phyloP scores from a whole-genome alignment of 805 yeast species.

The Metschnikowia dekortorum region DNA sequence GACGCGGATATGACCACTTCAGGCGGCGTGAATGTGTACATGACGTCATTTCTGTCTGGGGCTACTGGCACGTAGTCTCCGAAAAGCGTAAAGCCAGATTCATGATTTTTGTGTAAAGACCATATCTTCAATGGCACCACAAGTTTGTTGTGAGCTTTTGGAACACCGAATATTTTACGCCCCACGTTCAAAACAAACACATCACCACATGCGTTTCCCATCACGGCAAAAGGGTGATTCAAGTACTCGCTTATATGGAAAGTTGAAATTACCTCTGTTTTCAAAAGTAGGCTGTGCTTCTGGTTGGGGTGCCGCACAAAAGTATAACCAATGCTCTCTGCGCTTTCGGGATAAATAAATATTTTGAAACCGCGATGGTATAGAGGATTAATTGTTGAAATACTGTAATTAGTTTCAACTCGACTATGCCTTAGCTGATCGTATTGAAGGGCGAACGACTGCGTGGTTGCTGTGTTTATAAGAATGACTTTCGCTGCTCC shows the following conservation, averaged over 20 bases:
- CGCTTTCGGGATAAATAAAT: slow-evolving; percentile 23
- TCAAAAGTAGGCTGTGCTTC: slow-evolving; percentile 26
- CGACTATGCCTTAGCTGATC: slow-evolving; percentile 28
- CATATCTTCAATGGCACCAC: slow-evolving; percentile 39
- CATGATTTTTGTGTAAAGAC: slow-evolving; percentile 19
- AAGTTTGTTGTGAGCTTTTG: slow-evolving; percentile 33
- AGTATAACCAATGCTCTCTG: slow-evolving; percentile 27
- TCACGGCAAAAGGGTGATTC: slow-evolving; percentile 35
- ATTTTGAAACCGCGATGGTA: slow-evolving; percentile 26
- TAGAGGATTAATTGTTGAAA: slow-evolving; percentile 24
- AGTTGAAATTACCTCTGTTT: slow-evolving; percentile 28
- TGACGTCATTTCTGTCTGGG: slow-evolving; percentile 25
- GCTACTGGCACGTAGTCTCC: slow-evolving; percentile 29
- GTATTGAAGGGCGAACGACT: slow-evolving; percentile 15
- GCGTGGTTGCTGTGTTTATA: slow-evolving; percentile 29
- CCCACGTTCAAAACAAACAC: slow-evolving; percentile 33
- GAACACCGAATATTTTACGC: slow-evolving; percentile 33
- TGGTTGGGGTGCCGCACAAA: slow-evolving; percentile 34
- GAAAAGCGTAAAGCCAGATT: slow-evolving; percentile 14
- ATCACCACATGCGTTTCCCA: slow-evolving; percentile 35
- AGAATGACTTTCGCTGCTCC: slow-evolving; percentile 20
- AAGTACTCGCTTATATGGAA: slow-evolving; percentile 27
- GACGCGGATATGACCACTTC: slow-evolving; percentile 46
- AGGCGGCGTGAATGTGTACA: slow-evolving; percentile 41
- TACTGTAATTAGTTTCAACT: slow-evolving; percentile 21